These are phyloP conservation scores for Fusarium sp. DNA, from an alignment of 2,329 filamentous ascomycete species.

Conservation along the genomic window DNA sequence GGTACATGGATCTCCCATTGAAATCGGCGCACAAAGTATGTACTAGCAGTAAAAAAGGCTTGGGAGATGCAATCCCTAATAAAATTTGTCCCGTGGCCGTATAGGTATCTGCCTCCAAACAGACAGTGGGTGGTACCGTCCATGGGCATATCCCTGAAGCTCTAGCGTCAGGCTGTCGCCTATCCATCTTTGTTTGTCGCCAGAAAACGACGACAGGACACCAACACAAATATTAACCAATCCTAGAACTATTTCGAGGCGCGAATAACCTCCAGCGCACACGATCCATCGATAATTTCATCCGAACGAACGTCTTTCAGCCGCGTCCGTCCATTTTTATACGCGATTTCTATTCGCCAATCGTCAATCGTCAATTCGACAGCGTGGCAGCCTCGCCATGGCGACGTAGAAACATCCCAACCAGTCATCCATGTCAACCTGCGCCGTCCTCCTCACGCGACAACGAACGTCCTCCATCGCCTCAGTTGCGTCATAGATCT, in stretches of 20 bases:
- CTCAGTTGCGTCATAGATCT: constrained; percentile 2
- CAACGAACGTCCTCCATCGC: constrained; percentile 41
- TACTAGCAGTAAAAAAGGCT: constrained; percentile 14
- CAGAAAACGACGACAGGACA: constrained; percentile 43
- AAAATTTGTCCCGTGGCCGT: constrained; percentile 33
- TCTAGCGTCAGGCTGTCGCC: constrained; percentile 43
- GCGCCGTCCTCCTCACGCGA: constrained; percentile 46
- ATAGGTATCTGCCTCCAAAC: neutral
- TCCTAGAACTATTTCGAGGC: constrained; percentile 34
- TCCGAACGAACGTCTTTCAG: constrained; percentile 7
- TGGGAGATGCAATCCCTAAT: constrained; percentile 25
- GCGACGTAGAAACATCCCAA: constrained; percentile 44
- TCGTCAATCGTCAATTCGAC: constrained; percentile 43
- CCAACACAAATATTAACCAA: constrained; percentile 35
- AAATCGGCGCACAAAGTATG: neutral
- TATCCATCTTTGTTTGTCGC: constrained; percentile 42
- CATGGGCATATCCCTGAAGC: constrained; percentile 35
- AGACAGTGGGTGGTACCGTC: constrained; percentile 10
- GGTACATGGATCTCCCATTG: constrained; percentile 23
- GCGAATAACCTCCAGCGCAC: constrained; percentile 28
- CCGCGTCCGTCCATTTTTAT: constrained; percentile 3
- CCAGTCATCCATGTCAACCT: constrained; percentile 49
- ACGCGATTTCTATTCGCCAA: constrained; percentile 34
- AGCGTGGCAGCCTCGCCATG: constrained; percentile 49
- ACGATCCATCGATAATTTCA: constrained; percentile 21